A percentile compares a stretch with the other conserved stretches of the same genome.
Conservation (phyloP, 169 alveolate species). For the Perkinsus marinus region DNA sequence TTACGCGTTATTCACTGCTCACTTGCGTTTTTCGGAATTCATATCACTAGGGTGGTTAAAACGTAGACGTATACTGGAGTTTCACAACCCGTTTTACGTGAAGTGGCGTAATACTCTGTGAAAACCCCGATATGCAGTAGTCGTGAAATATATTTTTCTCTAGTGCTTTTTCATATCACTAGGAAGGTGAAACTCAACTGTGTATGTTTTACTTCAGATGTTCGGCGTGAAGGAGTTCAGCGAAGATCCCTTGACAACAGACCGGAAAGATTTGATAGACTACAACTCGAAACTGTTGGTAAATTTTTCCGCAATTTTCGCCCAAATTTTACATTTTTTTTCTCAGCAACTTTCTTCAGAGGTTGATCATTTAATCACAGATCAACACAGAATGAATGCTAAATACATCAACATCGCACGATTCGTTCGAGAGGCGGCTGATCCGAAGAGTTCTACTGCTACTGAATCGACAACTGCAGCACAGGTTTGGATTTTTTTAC, state of each 20-base stretch:
- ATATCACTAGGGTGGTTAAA: no score
- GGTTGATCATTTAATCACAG: not conserved
- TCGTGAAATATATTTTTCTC: no score
- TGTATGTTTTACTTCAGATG: not conserved
- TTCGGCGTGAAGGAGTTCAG: not conserved
- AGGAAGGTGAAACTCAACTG: no score
- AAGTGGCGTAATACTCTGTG: no score
- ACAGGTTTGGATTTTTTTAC: not conserved
- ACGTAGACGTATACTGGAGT: no score
- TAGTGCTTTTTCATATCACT: no score
- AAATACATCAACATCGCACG: not conserved
- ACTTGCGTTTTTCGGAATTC: no score
- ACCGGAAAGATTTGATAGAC: not conserved
- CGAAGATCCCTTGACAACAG: not conserved
- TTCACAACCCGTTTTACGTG: no score
- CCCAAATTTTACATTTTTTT: not conserved
- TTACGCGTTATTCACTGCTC: no score
- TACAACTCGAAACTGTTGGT: not conserved
- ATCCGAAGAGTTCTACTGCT: not conserved
- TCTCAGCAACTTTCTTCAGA: not conserved
- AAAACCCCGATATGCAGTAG: no score
- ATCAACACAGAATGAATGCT: not conserved
- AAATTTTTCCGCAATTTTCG: not conserved
- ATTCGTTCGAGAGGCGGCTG: not conserved
- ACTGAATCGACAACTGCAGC: not conserved